A percentile compares a stretch with the other conserved stretches of the same genome.
These are phyloP conservation scores for Blastocystis hominis DNA, from an alignment of 352 stramenopile genomes.

Conservation along the genomic window DNA sequence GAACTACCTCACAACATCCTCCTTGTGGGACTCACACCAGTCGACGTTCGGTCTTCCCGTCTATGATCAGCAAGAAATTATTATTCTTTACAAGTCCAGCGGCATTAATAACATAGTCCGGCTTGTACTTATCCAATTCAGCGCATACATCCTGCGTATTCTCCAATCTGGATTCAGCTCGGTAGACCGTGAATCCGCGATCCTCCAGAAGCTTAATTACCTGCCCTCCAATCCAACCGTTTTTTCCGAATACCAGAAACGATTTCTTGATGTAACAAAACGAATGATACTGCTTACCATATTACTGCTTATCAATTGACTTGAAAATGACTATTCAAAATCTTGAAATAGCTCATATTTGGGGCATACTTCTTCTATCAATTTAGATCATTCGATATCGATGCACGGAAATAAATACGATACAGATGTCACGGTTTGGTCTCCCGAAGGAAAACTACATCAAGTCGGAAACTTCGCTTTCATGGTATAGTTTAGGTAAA, in stretches of 20 bases:
- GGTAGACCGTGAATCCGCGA: conserved; percentile 65
- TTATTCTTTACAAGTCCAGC: conserved; percentile 66
- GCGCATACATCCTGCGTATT: conserved; percentile 66
- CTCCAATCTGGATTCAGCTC: conserved; percentile 69
- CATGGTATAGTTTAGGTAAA: conserved; percentile 64
- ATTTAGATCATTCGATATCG: background rate
- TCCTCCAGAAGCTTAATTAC: conserved; percentile 67
- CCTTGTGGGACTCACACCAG: conserved; percentile 77
- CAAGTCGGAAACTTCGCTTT: conserved; percentile 62
- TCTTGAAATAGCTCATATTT: no score
- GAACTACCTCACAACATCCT: background rate
- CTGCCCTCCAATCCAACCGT: conserved; percentile 75
- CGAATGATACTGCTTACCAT: no score
- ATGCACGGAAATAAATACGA: conserved; percentile 83
- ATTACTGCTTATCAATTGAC: no score
- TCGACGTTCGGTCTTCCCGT: conserved; percentile 82
- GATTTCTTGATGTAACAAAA: background rate
- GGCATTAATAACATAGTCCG: conserved; percentile 76
- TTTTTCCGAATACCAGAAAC: conserved; percentile 66
- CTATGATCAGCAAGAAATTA: background rate
- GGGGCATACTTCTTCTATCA: conserved; percentile 12
- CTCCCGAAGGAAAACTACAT: conserved; percentile 75
- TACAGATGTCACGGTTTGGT: conserved; percentile 80
- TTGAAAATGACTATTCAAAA: no score
- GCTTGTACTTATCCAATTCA: conserved; percentile 72